phyloP scores from a whole-genome alignment of 2,329 filamentous ascomycete genomes.

The Periconia macrospinosa region DNA sequence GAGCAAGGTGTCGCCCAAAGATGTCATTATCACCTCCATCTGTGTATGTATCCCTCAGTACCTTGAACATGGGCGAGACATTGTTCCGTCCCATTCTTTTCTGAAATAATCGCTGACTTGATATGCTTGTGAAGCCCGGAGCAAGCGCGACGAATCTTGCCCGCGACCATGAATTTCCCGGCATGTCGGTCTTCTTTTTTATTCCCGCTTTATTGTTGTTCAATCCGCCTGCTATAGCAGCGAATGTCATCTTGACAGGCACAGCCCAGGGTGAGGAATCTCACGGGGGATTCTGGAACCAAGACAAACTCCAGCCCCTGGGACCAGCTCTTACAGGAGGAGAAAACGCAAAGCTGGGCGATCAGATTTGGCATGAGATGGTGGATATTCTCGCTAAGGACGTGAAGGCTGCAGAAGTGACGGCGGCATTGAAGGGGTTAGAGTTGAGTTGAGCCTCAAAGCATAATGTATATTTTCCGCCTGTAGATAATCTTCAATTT shows the following conservation, averaged over 20 bases:
- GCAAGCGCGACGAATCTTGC: constrained; percentile 32
- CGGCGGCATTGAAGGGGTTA: not conserved
- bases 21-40: constrained; percentile 41
- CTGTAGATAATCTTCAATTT: too few relatives aligned
- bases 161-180: constrained; percentile 33
- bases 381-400: constrained; percentile 32
- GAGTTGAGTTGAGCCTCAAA: not conserved
- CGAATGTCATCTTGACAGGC: constrained; percentile 37
- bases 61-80: too few relatives aligned
- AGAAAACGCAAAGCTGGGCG: constrained; percentile 32
- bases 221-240: constrained; percentile 30
- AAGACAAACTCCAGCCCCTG: constrained; percentile 35
- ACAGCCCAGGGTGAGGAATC: constrained; percentile 35
- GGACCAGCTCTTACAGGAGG: constrained; percentile 30
- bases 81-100: too few relatives aligned
- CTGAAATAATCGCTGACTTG: too few relatives aligned
- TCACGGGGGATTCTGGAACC: constrained; percentile 41
- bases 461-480: too few relatives aligned
- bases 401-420: constrained; percentile 2
- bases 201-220: constrained; percentile 23
- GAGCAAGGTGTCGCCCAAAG: constrained; percentile 22
- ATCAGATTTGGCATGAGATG: constrained; percentile 39
- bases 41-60: constrained; percentile 20
- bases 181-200: constrained; percentile 13
- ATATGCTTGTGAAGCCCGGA: constrained; percentile 26